Base-by-base conservation (phyloP, 805 yeast genomes). In the Maudiozyma serrabonitensis region DNA sequence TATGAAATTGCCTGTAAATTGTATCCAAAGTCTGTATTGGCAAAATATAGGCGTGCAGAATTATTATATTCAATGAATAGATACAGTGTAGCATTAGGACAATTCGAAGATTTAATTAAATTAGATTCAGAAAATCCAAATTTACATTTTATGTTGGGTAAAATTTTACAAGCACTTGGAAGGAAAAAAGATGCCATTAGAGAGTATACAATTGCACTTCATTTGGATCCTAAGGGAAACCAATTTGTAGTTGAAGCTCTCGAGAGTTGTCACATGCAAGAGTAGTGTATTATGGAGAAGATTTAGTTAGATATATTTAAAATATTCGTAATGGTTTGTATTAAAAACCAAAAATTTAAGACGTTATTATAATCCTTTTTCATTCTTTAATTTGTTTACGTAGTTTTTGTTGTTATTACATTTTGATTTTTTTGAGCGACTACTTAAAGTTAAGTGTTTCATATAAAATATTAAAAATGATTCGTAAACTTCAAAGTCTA, bases 111-210 rank as follows among this genome's bases (percentile, higher is more conserved):
- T 44, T 75, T 93, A 48, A 79, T 78, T 54, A 76, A 79, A 26
- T 68, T 87, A 48, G 96, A 95, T 0, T 97, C 99, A 0, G 95
- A 91, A 64, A 98, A 91, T 63, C 95, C 96, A 0, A 82, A 87
- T 47, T 95, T 91, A 26, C 98, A 91, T 66, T 88, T 85, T 66
- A 69, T 90, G 41, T 71, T 93, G 43, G 99, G 97, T 11, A 88
- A 88, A 60, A 73, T 90, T 48, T 88, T 89, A 74, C 86, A 82
- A 57, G 76, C 83, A 31, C 79, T 84, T 54, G 82, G 82, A 28
- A 80, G 86, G 52, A 83, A 81, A 57, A 80, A 78, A 56, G 81
- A 76, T 54, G 98, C 99, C 1, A 76, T 91, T 26, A 80, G 79
- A 56, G 91, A 87, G 59, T 87, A 87, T 56, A 91, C 98, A 0